Evolutionary conservation across 768 basidiomycete species (phyloP).

Genomic region (Clitopilus hobsonii): DNA sequence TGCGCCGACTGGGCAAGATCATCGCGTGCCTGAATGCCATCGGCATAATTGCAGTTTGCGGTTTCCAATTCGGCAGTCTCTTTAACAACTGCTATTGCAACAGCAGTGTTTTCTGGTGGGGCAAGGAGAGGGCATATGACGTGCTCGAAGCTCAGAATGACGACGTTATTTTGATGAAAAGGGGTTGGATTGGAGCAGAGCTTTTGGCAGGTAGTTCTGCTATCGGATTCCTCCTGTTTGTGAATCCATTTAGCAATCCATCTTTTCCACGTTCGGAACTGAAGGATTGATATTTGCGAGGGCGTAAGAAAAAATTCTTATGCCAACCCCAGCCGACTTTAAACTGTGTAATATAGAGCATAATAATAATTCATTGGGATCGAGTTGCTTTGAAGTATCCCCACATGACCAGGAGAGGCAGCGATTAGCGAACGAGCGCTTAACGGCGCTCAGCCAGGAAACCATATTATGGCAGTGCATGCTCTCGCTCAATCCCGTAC

Average conservation of each 20-base stretch:
- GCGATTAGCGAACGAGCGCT: too few species aligned
- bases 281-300: too few species aligned
- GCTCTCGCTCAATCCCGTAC: too few species aligned
- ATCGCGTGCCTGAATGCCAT: conserved; percentile 24
- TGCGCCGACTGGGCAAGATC: conserved; percentile 24
- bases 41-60: conserved; percentile 22
- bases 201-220: conserved; percentile 20
- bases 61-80: conserved; percentile 28
- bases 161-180: conserved; percentile 20
- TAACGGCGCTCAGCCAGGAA: too few species aligned
- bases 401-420: too few species aligned
- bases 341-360: too few species aligned
- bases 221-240: conserved; percentile 18
- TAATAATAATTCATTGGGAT: too few species aligned
- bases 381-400: too few species aligned
- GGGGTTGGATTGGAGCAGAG: conserved; percentile 33
- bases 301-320: too few species aligned
- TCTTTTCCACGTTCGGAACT: too few species aligned
- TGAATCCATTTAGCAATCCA: conserved; percentile 23
- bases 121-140: conserved; percentile 18
- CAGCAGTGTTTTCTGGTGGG: conserved; percentile 23
- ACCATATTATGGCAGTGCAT: too few species aligned
- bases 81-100: conserved; percentile 32
- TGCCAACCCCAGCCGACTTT: too few species aligned
- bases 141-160: conserved; percentile 16